These are phyloP conservation scores for Chiua sp. DNA, from an alignment of 1,284 basidiomycete species.

Conservation along the genomic window DNA sequence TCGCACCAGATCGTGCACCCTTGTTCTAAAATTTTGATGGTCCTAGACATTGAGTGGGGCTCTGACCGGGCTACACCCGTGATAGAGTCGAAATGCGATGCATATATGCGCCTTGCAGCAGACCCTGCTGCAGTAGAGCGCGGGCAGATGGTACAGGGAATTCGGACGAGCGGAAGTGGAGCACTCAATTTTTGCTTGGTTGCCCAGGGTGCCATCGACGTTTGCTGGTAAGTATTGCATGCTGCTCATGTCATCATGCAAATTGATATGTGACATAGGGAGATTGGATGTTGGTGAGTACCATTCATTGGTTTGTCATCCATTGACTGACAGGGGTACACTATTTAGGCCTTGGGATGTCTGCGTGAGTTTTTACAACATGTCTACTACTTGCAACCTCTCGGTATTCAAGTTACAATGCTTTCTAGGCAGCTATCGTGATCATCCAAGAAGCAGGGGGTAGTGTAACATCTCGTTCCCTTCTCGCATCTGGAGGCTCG, in stretches of 20 bases:
- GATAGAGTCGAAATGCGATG: constrained; percentile 70
- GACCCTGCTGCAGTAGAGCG: constrained; percentile 62
- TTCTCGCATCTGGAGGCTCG: constrained; percentile 47
- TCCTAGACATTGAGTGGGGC: constrained; percentile 88
- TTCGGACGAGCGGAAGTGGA: constrained; percentile 84
- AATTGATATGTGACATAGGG: constrained; percentile 54
- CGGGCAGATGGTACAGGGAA: constrained; percentile 88
- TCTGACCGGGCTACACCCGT: constrained; percentile 73
- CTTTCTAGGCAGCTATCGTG: constrained; percentile 75
- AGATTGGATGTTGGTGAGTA: constrained; percentile 83
- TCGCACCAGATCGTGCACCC: too few relatives aligned
- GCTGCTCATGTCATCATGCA: neutral
- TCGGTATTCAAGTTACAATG: neutral
- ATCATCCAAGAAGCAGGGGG: constrained; percentile 92
- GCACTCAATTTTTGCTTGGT: constrained; percentile 86
- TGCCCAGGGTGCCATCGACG: constrained; percentile 82
- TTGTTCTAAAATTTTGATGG: neutral
- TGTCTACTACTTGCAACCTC: neutral
- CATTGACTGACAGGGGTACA: neutral
- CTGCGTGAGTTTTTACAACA: constrained; percentile 54
- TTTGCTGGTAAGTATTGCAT: constrained; percentile 70
- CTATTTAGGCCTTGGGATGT: constrained; percentile 78
- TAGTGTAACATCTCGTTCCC: constrained; percentile 66
- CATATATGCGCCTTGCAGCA: constrained; percentile 80
- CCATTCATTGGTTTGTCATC: neutral